Conservation (phyloP, 176 grass and related monocot species). For the Microstegium vimineum region DNA sequence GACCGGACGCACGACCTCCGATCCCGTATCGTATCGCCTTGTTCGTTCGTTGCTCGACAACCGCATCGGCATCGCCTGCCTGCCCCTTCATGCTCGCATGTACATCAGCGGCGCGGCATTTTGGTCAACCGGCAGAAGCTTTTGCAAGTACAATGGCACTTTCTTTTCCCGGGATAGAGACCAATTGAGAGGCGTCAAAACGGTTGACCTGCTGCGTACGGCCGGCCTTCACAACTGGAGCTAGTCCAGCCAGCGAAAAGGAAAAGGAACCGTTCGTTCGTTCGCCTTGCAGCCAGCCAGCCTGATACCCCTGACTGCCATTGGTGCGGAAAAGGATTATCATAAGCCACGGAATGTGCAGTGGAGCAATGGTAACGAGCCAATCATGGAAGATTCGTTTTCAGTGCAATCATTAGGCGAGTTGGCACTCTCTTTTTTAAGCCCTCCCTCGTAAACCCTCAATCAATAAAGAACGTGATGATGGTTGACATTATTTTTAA, state of each 20-base stretch:
- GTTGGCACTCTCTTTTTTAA: neutral
- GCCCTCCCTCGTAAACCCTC: neutral
- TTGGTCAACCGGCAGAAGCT: neutral
- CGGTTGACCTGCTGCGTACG: constrained; percentile 21
- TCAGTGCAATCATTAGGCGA: constrained; percentile 10
- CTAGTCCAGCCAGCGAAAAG: constrained; percentile 8
- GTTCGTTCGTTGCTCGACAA: neutral
- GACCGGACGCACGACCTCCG: constrained; percentile 2
- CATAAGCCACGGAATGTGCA: constrained; percentile 5
- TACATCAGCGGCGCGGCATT: neutral
- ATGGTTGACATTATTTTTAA: constrained; percentile 14
- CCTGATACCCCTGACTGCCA: neutral
- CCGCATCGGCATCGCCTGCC: neutral
- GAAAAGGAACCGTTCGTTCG: neutral
- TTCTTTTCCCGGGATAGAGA: neutral
- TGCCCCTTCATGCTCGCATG: constrained; percentile 6
- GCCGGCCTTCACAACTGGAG: neutral
- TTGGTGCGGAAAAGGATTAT: neutral
- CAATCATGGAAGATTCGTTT: neutral
- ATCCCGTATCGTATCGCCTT: constrained; percentile 1
- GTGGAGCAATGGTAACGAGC: neutral
- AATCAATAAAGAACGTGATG: neutral
- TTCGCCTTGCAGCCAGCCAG: constrained; percentile 9
- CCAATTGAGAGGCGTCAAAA: neutral
- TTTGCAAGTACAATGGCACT: neutral